phyloP scores from a whole-genome alignment of 352 stramenopile species.

The Globisporangium lucens region DNA sequence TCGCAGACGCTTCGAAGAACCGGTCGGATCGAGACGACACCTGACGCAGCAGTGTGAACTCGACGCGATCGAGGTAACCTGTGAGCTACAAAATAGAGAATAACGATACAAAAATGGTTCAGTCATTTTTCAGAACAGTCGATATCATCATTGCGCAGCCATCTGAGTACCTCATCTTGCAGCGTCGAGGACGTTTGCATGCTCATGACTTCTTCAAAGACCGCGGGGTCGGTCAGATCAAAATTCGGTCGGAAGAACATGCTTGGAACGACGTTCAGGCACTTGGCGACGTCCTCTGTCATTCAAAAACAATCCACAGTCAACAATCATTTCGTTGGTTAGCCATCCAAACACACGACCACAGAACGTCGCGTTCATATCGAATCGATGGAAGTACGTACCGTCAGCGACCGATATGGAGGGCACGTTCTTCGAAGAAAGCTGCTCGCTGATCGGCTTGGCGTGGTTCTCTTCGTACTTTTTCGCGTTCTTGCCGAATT shows the following conservation, averaged over 20 bases:
- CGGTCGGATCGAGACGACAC: conserved; percentile 81
- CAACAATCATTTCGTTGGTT: background rate
- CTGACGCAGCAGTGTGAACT: conserved; percentile 82
- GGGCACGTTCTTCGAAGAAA: conserved; percentile 80
- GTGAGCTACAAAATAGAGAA: conserved; percentile 12
- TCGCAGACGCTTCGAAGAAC: conserved; percentile 82
- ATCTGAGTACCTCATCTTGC: conserved; percentile 56
- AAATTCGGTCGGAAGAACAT: conserved; percentile 81
- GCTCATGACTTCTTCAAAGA: conserved; percentile 81
- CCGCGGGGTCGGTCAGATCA: conserved; percentile 68
- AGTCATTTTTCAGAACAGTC: background rate
- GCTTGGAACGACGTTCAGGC: conserved; percentile 65
- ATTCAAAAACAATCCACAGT: conserved; percentile 1
- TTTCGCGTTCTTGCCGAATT: conserved; percentile 58
- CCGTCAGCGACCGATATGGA: conserved; percentile 75
- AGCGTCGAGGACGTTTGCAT: conserved; percentile 51
- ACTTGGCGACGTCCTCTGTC: conserved; percentile 80
- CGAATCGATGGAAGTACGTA: conserved; percentile 19
- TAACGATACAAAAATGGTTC: background rate
- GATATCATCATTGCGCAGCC: background rate
- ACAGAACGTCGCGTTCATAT: background rate
- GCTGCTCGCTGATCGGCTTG: conserved; percentile 75
- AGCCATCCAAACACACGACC: background rate
- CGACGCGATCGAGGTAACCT: conserved; percentile 78
- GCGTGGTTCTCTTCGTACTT: conserved; percentile 76